Conservation (phyloP, 257 asterid genomes). For the Galeopsis tetrahit region DNA sequence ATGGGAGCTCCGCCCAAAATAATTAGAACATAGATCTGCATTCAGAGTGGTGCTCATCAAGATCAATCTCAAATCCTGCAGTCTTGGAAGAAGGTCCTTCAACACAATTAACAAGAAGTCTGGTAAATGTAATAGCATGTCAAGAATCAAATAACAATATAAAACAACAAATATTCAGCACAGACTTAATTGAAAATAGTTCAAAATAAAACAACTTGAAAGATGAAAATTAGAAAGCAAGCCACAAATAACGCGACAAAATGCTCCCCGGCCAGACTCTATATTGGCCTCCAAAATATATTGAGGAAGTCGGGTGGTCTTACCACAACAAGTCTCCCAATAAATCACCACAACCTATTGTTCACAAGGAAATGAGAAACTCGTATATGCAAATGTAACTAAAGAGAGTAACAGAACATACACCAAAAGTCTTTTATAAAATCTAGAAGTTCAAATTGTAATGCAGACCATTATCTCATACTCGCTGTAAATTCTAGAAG, state of each 20-base stretch:
- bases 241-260: constrained; percentile 90
- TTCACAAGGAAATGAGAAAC: constrained; percentile 34
- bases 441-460: constrained; percentile 17
- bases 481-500: not conserved
- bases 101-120: constrained; percentile 93
- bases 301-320: constrained; percentile 98
- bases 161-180: constrained; percentile 29
- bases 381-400: constrained; percentile 21
- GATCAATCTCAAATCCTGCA: constrained; percentile 89
- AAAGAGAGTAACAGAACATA: constrained; percentile 3
- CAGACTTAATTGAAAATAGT: constrained; percentile 18
- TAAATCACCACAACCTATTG: constrained; percentile 90
- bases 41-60: constrained; percentile 99
- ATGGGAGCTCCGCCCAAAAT: constrained; percentile 87
- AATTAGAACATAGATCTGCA: constrained; percentile 88
- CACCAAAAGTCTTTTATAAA: not conserved
- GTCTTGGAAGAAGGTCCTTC: constrained; percentile 94
- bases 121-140: constrained; percentile 50
- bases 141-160: constrained; percentile 37
- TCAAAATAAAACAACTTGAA: constrained; percentile 5
- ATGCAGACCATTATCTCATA: constrained; percentile 13
- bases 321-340: constrained; percentile 99
- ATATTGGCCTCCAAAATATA: constrained; percentile 90
- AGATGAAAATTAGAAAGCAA: constrained; percentile 43
- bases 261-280: constrained; percentile 99